phyloP scores from a whole-genome alignment of 192 early-diverging fungal species.

The Podila epigama region DNA sequence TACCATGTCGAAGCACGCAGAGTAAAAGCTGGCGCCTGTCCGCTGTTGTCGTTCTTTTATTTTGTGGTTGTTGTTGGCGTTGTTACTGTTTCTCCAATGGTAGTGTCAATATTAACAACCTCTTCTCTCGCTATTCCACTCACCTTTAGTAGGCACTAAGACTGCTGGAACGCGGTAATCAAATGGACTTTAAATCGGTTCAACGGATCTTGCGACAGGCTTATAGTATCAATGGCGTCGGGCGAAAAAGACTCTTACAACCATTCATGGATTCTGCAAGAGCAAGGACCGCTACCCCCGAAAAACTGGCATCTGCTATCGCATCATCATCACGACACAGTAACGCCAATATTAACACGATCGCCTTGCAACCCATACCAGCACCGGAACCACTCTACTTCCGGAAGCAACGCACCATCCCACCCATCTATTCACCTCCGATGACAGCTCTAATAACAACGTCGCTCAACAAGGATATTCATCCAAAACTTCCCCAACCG shows the following conservation, averaged over 20 bases:
- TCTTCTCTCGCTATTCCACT: background rate
- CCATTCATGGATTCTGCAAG: constrained; percentile 30
- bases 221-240: constrained; percentile 23
- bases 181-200: constrained; percentile 30
- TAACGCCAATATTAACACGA: background rate
- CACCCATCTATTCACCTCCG: constrained; percentile 15
- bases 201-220: constrained; percentile 19
- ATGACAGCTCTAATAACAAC: constrained; percentile 8
- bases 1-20: background rate
- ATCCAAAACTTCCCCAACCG: constrained; percentile 24
- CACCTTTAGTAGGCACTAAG: constrained; percentile 22
- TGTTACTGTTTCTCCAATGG: no score
- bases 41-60: background rate
- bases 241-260: constrained; percentile 27
- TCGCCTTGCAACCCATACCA: no score
- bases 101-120: background rate
- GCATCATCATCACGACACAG: background rate
- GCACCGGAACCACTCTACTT: constrained; percentile 13
- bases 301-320: constrained; percentile 17
- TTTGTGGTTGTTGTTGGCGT: no score
- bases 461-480: constrained; percentile 7
- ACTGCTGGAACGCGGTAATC: constrained; percentile 36
- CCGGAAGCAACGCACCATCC: constrained; percentile 20
- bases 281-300: constrained; percentile 2
- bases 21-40: no score